phyloP scores from a whole-genome alignment of 352 stramenopile genomes.

The Phytophthora brassicae region DNA sequence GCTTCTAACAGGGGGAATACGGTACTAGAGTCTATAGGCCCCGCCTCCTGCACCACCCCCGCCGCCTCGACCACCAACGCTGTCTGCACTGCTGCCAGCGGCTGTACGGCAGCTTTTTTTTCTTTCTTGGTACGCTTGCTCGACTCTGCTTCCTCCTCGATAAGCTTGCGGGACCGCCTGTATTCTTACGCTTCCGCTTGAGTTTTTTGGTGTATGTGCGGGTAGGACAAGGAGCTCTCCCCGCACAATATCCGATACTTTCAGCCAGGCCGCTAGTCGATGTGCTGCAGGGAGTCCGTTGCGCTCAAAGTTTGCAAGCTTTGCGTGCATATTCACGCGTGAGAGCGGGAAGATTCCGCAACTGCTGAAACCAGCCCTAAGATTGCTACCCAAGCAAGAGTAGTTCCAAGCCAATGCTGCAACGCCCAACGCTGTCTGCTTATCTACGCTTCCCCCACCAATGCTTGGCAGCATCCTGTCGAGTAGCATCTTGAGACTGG shows the following conservation, averaged over 20 bases:
- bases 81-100: too few relatives aligned
- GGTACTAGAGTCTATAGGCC: too few relatives aligned
- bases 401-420: background rate
- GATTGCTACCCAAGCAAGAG: background rate
- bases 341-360: constrained; percentile 1
- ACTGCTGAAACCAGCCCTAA: background rate
- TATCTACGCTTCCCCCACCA: background rate
- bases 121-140: too few relatives aligned
- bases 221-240: background rate
- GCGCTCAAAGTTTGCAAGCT: background rate
- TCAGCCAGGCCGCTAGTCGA: background rate
- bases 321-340: background rate
- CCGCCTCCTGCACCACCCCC: too few relatives aligned
- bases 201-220: background rate
- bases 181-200: too few relatives aligned
- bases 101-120: too few relatives aligned
- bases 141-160: too few relatives aligned
- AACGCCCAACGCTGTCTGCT: background rate
- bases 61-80: too few relatives aligned
- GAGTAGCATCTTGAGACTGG: background rate
- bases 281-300: background rate
- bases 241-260: background rate
- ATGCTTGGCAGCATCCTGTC: background rate
- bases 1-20: too few relatives aligned
- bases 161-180: too few relatives aligned